phyloP scores from a whole-genome alignment of 2,329 filamentous ascomycete species.

The Beauveria bassiana region DNA sequence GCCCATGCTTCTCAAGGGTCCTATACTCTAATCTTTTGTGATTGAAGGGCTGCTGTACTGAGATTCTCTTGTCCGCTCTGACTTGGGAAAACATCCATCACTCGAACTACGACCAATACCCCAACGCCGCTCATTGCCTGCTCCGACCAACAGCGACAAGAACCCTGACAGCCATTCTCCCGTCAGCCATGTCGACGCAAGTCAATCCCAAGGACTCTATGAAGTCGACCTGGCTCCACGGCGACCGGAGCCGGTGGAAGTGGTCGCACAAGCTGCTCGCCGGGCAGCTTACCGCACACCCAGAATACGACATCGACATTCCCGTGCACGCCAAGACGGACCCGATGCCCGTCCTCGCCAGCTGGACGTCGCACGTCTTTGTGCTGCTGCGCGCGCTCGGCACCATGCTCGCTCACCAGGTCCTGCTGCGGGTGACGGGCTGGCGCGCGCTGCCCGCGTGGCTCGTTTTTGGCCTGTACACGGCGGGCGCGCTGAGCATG shows the following conservation, averaged over 20 bases:
- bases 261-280: conserved; percentile 22
- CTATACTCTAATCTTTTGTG: too few species aligned
- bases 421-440: conserved; percentile 21
- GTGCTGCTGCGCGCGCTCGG: conserved; percentile 27
- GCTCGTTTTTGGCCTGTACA: conserved; percentile 27
- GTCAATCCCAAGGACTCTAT: conserved; percentile 22
- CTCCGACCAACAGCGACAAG: too few species aligned
- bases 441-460: conserved; percentile 19
- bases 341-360: conserved; percentile 26
- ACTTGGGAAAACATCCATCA: too few species aligned
- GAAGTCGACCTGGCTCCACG: conserved; percentile 27
- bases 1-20: too few species aligned
- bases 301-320: conserved; percentile 19
- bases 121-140: too few species aligned
- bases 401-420: conserved; percentile 27
- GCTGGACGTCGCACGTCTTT: conserved; percentile 27
- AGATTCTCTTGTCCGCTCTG: too few species aligned
- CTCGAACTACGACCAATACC: too few species aligned
- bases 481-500: conserved; percentile 26
- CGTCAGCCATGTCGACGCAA: neutral
- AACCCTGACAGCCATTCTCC: neutral
- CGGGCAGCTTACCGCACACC: conserved; percentile 18
- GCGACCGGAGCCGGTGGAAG: conserved; percentile 20
- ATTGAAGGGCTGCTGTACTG: too few species aligned
- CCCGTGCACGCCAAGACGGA: conserved; percentile 30